Evolutionary conservation across 768 basidiomycete species (phyloP).

Genomic region (Naganishia friedmannii): DNA sequence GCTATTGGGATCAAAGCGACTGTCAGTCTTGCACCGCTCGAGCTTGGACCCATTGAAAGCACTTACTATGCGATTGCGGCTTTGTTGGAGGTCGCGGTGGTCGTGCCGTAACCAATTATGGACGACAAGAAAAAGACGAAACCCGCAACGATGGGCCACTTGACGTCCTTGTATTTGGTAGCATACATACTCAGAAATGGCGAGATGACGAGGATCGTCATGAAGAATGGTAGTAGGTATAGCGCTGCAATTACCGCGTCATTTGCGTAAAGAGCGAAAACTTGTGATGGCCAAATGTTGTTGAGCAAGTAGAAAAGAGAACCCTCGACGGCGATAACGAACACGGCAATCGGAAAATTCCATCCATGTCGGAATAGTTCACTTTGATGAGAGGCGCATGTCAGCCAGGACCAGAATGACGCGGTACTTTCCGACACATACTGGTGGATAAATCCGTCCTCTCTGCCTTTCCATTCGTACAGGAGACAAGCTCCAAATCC

Average conservation of each 20-base stretch:
- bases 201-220: background rate
- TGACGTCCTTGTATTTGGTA: conserved; percentile 7
- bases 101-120: background rate
- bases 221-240: background rate
- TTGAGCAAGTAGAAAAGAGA: background rate
- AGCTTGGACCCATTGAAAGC: background rate
- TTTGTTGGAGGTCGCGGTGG: background rate
- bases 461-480: background rate
- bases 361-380: background rate
- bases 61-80: background rate
- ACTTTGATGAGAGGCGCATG: background rate
- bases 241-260: background rate
- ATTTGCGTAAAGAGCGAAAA: background rate
- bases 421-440: background rate
- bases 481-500: background rate
- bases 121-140: background rate
- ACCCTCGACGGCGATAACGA: background rate
- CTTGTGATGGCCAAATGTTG: conserved; percentile 1
- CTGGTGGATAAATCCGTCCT: background rate
- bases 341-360: background rate
- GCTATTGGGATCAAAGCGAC: background rate
- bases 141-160: background rate
- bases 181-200: background rate
- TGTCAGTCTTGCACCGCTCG: background rate
- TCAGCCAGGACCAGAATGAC: background rate